Conservation (phyloP, 345 rosid genomes). For the Boechera divaricarpa region DNA sequence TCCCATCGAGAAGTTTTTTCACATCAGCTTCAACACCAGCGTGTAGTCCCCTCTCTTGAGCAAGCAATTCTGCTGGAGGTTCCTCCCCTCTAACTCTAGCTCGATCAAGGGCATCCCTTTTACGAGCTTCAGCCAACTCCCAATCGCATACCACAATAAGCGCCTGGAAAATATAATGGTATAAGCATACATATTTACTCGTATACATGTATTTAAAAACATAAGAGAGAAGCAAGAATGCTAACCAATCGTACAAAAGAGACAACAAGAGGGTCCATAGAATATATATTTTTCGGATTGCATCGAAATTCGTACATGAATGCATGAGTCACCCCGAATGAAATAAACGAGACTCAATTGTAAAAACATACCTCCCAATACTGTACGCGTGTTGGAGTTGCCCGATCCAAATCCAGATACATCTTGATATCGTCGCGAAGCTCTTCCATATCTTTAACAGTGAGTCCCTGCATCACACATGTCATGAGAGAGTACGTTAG, state of each 20-base stretch:
- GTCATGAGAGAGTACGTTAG: slow-evolving; percentile 10
- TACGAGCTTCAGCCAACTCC: slow-evolving; percentile 94
- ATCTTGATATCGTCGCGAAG: slow-evolving; percentile 93
- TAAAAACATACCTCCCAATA: slow-evolving; percentile 82
- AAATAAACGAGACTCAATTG: neutral
- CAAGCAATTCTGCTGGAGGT: slow-evolving; percentile 90
- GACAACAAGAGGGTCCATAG: slow-evolving; percentile 18
- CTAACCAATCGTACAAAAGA: neutral
- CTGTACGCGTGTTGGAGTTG: slow-evolving; percentile 68
- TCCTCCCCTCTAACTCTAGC: slow-evolving; percentile 96
- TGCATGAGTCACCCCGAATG: neutral
- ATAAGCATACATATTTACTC: slow-evolving; percentile 24
- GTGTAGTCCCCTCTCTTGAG: slow-evolving; percentile 94
- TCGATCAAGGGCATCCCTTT: slow-evolving; percentile 85
- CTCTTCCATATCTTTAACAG: slow-evolving; percentile 92
- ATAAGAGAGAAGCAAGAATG: slow-evolving; percentile 8
- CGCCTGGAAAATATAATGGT: slow-evolving; percentile 56
- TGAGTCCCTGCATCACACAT: slow-evolving; percentile 79
- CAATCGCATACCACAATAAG: slow-evolving; percentile 88
- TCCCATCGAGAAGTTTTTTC: slow-evolving; percentile 75
- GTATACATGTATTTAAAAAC: neutral
- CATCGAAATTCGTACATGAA: slow-evolving; percentile 8
- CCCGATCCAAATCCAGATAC: slow-evolving; percentile 90
- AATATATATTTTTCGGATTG: neutral
- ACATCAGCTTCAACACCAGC: slow-evolving; percentile 88